Percentiles rank a stretch among this genome's conserved stretches.
These are phyloP conservation scores for Fagus crenata DNA, from an alignment of 306 rosid species.

Conservation along the genomic window DNA sequence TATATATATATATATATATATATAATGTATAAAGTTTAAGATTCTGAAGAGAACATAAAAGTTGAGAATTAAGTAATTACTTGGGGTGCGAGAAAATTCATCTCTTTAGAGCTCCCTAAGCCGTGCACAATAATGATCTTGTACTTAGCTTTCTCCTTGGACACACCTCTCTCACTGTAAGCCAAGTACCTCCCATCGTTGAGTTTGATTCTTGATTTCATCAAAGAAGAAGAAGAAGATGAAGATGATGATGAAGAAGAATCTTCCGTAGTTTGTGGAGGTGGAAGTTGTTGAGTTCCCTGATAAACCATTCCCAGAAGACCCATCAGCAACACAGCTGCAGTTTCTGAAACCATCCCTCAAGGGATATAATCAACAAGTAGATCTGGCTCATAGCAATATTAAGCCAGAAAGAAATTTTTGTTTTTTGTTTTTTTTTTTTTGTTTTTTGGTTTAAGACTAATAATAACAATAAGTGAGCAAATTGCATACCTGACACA, in stretches of 20 bases:
- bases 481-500: slow-evolving; percentile 17
- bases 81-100: slow-evolving; percentile 52
- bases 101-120: slow-evolving; percentile 62
- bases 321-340: slow-evolving; percentile 56
- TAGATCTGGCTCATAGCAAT: not conserved
- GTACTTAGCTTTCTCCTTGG: slow-evolving; percentile 34
- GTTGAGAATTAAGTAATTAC: slow-evolving; percentile 20
- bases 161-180: slow-evolving; percentile 48
- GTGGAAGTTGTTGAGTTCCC: slow-evolving; percentile 43
- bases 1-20: no score
- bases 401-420: not conserved
- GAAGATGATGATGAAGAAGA: not conserved
- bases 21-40: not conserved
- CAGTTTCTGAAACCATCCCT: slow-evolving; percentile 58
- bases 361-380: not conserved
- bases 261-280: slow-evolving; percentile 24
- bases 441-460: no score
- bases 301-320: slow-evolving; percentile 73
- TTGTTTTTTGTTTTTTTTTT: no score
- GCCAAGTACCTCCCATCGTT: slow-evolving; percentile 54
- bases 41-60: not conserved
- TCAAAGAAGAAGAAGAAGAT: no score
- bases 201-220: slow-evolving; percentile 39
- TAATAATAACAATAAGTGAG: no score
- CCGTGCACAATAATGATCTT: slow-evolving; percentile 52